A percentile compares a stretch with the other conserved stretches of the same genome.
Conservation (phyloP, 345 rosid species). For the Tarenaya hassleriana region DNA sequence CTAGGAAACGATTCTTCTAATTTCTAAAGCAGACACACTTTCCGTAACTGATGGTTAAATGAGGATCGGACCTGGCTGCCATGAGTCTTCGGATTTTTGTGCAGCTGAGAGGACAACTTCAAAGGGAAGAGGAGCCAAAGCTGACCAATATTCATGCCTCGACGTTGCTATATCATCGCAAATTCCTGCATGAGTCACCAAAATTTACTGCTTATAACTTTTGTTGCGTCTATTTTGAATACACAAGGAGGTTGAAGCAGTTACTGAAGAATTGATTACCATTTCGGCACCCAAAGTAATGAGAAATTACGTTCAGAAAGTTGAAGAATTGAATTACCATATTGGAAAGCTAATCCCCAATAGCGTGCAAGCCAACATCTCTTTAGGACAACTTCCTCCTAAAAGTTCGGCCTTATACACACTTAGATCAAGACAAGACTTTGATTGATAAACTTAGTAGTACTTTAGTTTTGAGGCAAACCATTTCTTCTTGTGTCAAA, state of each 20-base stretch:
- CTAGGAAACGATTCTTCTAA: slow-evolving; percentile 11
- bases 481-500: slow-evolving; percentile 91
- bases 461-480: slow-evolving; percentile 25
- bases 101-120: slow-evolving; percentile 96
- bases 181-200: slow-evolving; percentile 38
- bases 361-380: slow-evolving; percentile 99
- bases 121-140: slow-evolving; percentile 92
- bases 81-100: slow-evolving; percentile 81
- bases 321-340: slow-evolving; percentile 40
- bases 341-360: slow-evolving; percentile 88
- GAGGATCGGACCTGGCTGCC: slow-evolving; percentile 44
- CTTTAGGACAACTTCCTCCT: slow-evolving; percentile 99
- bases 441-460: slow-evolving; percentile 1
- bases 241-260: too few species aligned
- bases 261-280: too few species aligned
- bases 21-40: background rate
- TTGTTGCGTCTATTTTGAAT: too few species aligned
- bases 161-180: slow-evolving; percentile 65
- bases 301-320: background rate
- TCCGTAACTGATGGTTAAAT: background rate
- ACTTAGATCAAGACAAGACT: slow-evolving; percentile 15
- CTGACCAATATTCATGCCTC: slow-evolving; percentile 92
- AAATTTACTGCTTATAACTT: background rate
- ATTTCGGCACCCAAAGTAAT: too few species aligned
- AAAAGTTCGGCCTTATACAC: slow-evolving; percentile 14